These are phyloP conservation scores for Cryptococcus sp. DNA, from an alignment of 1,284 basidiomycete species.

Conservation along the genomic window DNA sequence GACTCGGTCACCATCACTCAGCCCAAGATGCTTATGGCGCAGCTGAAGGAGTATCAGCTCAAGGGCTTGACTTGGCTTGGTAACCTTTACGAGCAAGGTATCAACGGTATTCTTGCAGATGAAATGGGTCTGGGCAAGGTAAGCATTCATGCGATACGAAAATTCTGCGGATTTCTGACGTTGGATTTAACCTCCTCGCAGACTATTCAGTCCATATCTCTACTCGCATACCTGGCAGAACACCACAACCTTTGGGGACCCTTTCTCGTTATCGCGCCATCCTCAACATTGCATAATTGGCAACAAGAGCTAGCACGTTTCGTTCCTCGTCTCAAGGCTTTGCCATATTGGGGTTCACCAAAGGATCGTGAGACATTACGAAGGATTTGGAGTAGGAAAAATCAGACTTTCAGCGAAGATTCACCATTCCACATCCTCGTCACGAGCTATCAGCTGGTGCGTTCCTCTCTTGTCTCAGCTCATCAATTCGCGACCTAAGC, in stretches of 20 bases:
- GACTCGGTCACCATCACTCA: constrained; percentile 85
- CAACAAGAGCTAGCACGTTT: constrained; percentile 97
- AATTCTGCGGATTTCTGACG: too few species aligned
- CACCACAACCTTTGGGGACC: constrained; percentile 99
- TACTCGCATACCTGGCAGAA: constrained; percentile 95
- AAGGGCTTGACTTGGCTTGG: constrained; percentile 99
- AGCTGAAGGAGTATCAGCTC: constrained; percentile 97
- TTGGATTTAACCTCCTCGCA: constrained; percentile 47
- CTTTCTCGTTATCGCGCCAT: constrained; percentile 98
- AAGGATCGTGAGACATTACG: constrained; percentile 93
- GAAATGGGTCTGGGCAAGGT: constrained; percentile 98
- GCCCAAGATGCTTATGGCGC: constrained; percentile 94
- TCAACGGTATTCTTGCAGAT: constrained; percentile 96
- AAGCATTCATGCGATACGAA: constrained; percentile 13
- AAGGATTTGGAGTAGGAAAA: constrained; percentile 98
- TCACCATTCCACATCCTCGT: constrained; percentile 97
- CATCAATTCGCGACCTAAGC: neutral
- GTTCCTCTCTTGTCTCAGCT: constrained; percentile 39
- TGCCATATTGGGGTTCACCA: constrained; percentile 98
- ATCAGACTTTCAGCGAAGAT: constrained; percentile 91
- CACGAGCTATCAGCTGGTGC: constrained; percentile 92
- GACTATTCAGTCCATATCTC: constrained; percentile 98
- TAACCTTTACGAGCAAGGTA: constrained; percentile 97
- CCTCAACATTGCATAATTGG: constrained; percentile 99
- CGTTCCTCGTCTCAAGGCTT: constrained; percentile 87